Percentiles rank a stretch among this genome's conserved stretches.
Conservation (phyloP, 2,329 filamentous ascomycete species). For the Colletotrichum musicola region DNA sequence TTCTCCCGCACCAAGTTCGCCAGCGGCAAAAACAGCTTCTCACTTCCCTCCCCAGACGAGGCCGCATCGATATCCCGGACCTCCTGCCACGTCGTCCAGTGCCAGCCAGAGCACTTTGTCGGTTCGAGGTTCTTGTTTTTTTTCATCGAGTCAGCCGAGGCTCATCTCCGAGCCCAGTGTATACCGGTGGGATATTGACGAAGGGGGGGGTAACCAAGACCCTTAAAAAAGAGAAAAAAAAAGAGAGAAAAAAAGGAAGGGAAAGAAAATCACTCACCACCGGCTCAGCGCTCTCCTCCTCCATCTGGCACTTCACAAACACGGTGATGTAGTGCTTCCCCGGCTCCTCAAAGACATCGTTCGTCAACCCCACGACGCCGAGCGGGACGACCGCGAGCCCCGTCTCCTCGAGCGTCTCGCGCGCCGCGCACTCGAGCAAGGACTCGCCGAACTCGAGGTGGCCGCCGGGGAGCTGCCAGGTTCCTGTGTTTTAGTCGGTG, state of each 20-base stretch:
- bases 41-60: conserved; percentile 26
- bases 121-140: conserved; percentile 58
- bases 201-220: background rate
- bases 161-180: too few relatives aligned
- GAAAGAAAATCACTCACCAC: conserved; percentile 63
- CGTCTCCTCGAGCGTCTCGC: conserved; percentile 80
- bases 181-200: too few relatives aligned
- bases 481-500: conserved; percentile 54
- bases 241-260: too few relatives aligned
- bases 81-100: conserved; percentile 61
- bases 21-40: conserved; percentile 50
- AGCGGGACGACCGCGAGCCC: conserved; percentile 67
- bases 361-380: conserved; percentile 72
- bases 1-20: conserved; percentile 46
- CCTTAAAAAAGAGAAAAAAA: conserved; percentile 31
- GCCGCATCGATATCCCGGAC: conserved; percentile 44
- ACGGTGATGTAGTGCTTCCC: conserved; percentile 81
- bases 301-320: conserved; percentile 70
- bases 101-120: conserved; percentile 65
- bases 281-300: conserved; percentile 62
- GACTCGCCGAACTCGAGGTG: conserved; percentile 79
- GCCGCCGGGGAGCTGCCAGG: conserved; percentile 78
- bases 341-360: conserved; percentile 72
- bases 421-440: conserved; percentile 70
- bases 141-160: conserved; percentile 12